Percentiles rank a stretch among this genome's conserved stretches.
These are phyloP conservation scores for Hamigera avellanea DNA, from an alignment of 495 filamentous ascomycete genomes.

Conservation along the genomic window DNA sequence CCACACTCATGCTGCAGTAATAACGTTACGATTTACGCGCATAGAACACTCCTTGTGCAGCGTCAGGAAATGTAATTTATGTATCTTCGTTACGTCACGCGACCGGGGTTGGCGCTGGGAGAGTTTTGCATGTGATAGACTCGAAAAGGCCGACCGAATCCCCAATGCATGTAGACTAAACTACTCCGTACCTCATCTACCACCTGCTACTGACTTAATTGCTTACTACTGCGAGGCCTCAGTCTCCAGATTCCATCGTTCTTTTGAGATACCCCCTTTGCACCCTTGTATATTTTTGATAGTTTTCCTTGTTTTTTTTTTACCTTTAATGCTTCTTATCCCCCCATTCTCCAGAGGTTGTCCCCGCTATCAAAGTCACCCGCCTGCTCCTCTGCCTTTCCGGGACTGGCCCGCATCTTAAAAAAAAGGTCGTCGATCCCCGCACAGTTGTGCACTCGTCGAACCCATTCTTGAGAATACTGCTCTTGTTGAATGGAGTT, in stretches of 20 bases:
- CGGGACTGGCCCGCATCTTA: background rate
- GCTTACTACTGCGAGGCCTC: too few species aligned
- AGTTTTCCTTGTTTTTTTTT: too few species aligned
- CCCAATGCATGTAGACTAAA: background rate
- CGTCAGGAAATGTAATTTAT: conserved; percentile 12
- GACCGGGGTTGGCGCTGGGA: too few species aligned
- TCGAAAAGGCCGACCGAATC: conserved; percentile 10
- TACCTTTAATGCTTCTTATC: too few species aligned
- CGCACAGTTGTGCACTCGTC: background rate
- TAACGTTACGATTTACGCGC: background rate
- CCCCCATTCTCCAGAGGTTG: conserved; percentile 9
- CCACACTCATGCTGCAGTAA: background rate
- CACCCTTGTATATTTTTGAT: too few species aligned
- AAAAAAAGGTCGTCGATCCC: conserved; percentile 4
- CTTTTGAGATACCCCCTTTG: too few species aligned
- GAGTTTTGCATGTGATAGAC: conserved; percentile 35
- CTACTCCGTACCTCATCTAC: background rate
- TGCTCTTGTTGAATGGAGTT: too few species aligned
- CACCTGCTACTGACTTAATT: conserved; percentile 2
- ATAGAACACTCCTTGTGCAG: background rate
- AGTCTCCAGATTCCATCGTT: too few species aligned
- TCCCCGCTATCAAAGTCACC: too few species aligned
- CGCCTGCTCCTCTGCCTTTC: too few species aligned
- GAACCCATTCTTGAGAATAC: background rate
- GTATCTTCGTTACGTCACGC: conserved; percentile 30